Evolutionary conservation across 2,329 filamentous ascomycete species (phyloP).

Genomic region (Penicillium sp.): DNA sequence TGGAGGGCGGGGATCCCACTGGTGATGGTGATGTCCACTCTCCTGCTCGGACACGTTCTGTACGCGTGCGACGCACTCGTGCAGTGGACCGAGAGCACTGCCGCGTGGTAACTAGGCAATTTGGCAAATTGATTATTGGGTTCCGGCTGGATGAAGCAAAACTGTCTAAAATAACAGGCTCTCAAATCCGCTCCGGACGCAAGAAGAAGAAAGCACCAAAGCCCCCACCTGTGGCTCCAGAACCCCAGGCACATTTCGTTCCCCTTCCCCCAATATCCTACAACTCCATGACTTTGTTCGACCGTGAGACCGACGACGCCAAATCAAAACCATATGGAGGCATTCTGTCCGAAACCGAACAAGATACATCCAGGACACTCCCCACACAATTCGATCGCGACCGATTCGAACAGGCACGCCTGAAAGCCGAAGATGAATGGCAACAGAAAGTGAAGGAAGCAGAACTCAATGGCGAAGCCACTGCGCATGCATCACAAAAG

Average conservation of each 20-base stretch:
- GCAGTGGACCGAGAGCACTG: slow-evolving; percentile 43
- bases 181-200: slow-evolving; percentile 59
- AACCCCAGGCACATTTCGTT: slow-evolving; percentile 57
- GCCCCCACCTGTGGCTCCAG: slow-evolving; percentile 40
- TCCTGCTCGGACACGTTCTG: slow-evolving; percentile 53
- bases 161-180: slow-evolving; percentile 60
- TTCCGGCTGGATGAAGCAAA: slow-evolving; percentile 59
- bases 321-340: slow-evolving; percentile 96
- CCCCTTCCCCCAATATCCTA: slow-evolving; percentile 63
- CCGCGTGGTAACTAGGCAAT: slow-evolving; percentile 42
- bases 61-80: slow-evolving; percentile 60
- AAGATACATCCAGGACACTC: slow-evolving; percentile 85
- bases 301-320: slow-evolving; percentile 82
- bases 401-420: slow-evolving; percentile 84
- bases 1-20: slow-evolving; percentile 20
- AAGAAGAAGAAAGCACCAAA: slow-evolving; percentile 50
- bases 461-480: slow-evolving; percentile 64
- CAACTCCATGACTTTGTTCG: slow-evolving; percentile 84
- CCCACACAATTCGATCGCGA: slow-evolving; percentile 77
- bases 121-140: slow-evolving; percentile 56
- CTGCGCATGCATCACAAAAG: slow-evolving; percentile 68
- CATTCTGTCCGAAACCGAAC: slow-evolving; percentile 83
- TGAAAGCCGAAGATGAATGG: slow-evolving; percentile 91
- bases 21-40: slow-evolving; percentile 16
- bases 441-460: slow-evolving; percentile 63